Evolutionary conservation across 2,329 filamentous ascomycete species (phyloP), one percentile per base, ranked within the genome.

Genomic region (Mollisiaceae sp.): DNA sequence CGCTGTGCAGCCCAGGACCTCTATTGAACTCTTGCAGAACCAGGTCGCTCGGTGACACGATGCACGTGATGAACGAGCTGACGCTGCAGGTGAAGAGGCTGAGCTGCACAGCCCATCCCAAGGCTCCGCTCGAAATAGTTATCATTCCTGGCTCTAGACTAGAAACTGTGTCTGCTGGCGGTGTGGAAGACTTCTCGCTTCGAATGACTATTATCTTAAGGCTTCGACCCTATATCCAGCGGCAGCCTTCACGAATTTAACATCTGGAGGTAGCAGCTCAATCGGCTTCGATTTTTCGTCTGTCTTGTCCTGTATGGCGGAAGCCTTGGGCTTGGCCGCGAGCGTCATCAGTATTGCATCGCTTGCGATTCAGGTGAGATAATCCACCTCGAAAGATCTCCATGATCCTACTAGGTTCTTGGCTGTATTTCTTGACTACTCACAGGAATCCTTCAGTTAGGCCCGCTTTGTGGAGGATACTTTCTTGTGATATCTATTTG

Each of bases 281-380:
- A 18, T 41, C 8, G 38, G 15, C 38, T 41, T 18, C 15, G 8
- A 12, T 35, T 24, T 18, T 35, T 8, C 2, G 6, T 38, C 8
- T 56, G 2, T 39, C 18, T 20, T 41, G 5, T 8, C 4, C 22
- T 38, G 20, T 6, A 65, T 65, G 63, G 63, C 63, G 27, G 63
- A 65, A 61, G 52, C 43, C n/a, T 24, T 65, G 8, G 55, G 56
- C n/a, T 14, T 66, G 32, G 63, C 62, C 20, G 64, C 67, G 22
- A 65, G 65, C 32, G 18, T 66, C 1, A 65, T 68, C 27, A 52
- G 52, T n/a, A 36, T 69, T 12, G 64, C 43, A 20, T 66, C 67
- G 12, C 59, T 69, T 1, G 60, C 67, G 1, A 57, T 65, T 5
- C 62, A 68, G 50, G 50, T 54, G 32, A 35, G 50, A n/a, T 14